Conservation (phyloP, 768 basidiomycete species). For the Phaeotremella skinneri region DNA sequence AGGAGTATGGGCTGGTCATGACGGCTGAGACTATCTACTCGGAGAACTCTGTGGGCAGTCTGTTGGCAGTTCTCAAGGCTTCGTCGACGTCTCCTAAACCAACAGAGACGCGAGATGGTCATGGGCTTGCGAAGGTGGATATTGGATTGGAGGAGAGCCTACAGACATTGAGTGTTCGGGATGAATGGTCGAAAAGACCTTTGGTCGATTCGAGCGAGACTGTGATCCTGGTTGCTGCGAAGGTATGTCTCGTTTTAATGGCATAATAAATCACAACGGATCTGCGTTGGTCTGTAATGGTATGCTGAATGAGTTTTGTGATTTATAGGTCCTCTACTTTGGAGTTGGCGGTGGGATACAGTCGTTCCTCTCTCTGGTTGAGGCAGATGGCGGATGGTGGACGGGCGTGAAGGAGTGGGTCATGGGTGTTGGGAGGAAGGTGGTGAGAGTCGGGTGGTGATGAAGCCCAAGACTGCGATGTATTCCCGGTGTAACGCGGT, state of each 20-base stretch:
- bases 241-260: constrained; percentile 52
- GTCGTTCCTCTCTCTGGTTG: constrained; percentile 66
- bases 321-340: constrained; percentile 68
- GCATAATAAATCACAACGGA: neutral
- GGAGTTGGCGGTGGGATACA: constrained; percentile 86
- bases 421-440: constrained; percentile 68
- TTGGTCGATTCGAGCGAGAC: constrained; percentile 13
- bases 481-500: too few relatives aligned
- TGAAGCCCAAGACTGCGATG: neutral
- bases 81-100: constrained; percentile 1
- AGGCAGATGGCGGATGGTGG: constrained; percentile 55
- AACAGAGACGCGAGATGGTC: constrained; percentile 10
- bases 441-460: constrained; percentile 65
- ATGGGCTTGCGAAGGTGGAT: constrained; percentile 8
- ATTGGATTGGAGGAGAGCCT: constrained; percentile 25
- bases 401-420: constrained; percentile 65
- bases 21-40: constrained; percentile 94
- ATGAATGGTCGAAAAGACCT: constrained; percentile 12
- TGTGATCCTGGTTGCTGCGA: constrained; percentile 71
- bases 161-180: constrained; percentile 15
- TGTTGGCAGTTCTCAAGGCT: constrained; percentile 51
- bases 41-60: constrained; percentile 61
- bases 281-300: neutral
- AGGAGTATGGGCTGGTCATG: constrained; percentile 67
- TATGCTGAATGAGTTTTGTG: neutral